Evolutionary conservation across 441 rosid genomes (phyloP).

Genomic region (Adansonia rubrostipa): DNA sequence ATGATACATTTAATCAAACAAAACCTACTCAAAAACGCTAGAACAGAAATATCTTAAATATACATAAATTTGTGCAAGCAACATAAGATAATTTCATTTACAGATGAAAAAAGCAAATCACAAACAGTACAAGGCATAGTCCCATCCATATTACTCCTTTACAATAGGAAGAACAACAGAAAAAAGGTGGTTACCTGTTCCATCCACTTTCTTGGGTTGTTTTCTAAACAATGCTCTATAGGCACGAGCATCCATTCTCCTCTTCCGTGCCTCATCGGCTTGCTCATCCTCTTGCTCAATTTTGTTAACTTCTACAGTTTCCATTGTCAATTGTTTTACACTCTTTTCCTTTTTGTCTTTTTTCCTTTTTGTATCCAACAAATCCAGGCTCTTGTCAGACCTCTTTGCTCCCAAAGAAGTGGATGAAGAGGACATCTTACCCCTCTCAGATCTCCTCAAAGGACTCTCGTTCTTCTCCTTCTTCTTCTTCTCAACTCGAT

Average conservation of each 20-base stretch:
- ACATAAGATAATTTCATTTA: not conserved
- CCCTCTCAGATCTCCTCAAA: conserved; percentile 65
- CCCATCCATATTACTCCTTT: not conserved
- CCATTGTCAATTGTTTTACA: conserved; percentile 40
- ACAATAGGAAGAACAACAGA: not conserved
- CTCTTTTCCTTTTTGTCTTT: conserved; percentile 46
- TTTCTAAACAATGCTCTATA: conserved; percentile 7
- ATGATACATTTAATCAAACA: not conserved
- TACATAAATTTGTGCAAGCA: conserved; percentile 9
- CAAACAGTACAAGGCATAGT: not conserved
- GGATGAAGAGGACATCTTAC: conserved; percentile 47
- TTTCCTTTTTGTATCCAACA: conserved; percentile 35
- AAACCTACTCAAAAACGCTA: not conserved
- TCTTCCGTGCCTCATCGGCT: conserved; percentile 28
- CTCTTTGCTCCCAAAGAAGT: conserved; percentile 49
- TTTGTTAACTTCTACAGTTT: conserved; percentile 41
- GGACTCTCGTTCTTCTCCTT: conserved; percentile 43
- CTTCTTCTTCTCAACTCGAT: conserved; percentile 46
- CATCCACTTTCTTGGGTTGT: not conserved
- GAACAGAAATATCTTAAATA: not conserved
- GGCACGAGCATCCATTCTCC: conserved; percentile 21
- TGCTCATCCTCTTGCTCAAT: conserved; percentile 25
- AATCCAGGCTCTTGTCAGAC: conserved; percentile 37
- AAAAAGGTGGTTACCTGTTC: conserved; percentile 20
- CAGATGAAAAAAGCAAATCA: conserved; percentile 1